Percentiles rank a stretch among this genome's conserved stretches.
These are phyloP conservation scores for Auxenochlorella pyrenoidosa DNA, from an alignment of 139 green algal species.

Conservation along the genomic window DNA sequence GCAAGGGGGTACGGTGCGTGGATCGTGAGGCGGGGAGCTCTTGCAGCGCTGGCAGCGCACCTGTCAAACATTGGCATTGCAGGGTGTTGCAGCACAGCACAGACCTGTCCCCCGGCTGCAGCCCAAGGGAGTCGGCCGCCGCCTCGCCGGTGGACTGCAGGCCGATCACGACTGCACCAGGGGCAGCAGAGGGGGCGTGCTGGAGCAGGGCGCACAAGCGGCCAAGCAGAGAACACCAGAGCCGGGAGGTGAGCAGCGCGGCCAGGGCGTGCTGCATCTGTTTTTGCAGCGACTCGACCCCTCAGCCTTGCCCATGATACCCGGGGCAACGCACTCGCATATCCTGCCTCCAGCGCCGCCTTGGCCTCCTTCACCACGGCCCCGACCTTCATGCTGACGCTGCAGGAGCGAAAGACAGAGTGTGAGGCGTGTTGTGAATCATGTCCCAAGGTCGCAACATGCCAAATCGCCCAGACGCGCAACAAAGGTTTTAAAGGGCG, in stretches of 20 bases:
- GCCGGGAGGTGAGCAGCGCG: too few species aligned
- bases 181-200: not conserved
- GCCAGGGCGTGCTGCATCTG: too few species aligned
- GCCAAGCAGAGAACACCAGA: too few species aligned
- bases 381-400: constrained; percentile 78
- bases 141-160: constrained; percentile 76
- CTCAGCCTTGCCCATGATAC: not conserved
- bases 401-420: too few species aligned
- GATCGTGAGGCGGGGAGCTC: not conserved
- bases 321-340: not conserved
- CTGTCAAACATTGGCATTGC: too few species aligned
- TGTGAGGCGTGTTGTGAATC: too few species aligned
- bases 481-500: too few species aligned
- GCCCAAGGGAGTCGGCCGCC: constrained; percentile 50
- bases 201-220: too few species aligned
- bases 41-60: too few species aligned
- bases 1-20: too few species aligned
- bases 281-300: not conserved
- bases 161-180: constrained; percentile 79
- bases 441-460: too few species aligned
- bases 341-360: constrained; percentile 59
- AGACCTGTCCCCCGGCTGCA: constrained; percentile 65
- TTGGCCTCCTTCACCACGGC: constrained; percentile 73
- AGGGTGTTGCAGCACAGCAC: constrained; percentile 24
- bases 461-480: too few species aligned